Base-by-base conservation (phyloP, 257 asterid species). In the Paraleonurus japonicus region DNA sequence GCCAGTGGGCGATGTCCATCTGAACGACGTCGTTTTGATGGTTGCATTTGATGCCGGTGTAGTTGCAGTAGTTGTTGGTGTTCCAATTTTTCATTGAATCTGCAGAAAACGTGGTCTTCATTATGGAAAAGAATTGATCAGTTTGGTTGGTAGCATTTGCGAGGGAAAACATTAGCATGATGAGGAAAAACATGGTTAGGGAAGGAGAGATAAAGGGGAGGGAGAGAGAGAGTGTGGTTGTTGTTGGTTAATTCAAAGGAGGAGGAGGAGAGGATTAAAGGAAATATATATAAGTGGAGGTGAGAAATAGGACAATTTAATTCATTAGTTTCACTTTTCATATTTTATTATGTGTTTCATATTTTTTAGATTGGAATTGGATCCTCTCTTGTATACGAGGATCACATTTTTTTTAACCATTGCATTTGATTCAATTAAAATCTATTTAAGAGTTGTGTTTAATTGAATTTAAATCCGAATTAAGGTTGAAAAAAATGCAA, bases 1-100 rank as follows among this genome's bases (percentile, higher is more conserved):
- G 78, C 96, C 96, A 81, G 5, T 88, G 84, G 0, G 93, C 67
- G 75, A 95, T 63, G 70, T 92, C 90, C 37, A 95, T 5, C 15
- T 3, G 70, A 66, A 63, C 65, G 16, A 83, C 83, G 66, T 92
- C 79, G 24, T 85, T 53, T 5, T 79, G 81, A 15, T 23, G 72
- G 70, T 95, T 89, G 60, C 99, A 95, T n/a, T 81, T 77, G 22
- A 92, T 69, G 23, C 99, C 98, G 0, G 81, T 76, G 65, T 65
- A 83, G 70, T 80, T 86, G 78, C 98, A 95, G 62, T 76, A 61
- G 66, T 26, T 57, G 5, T 28, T 41, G 57, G n/a, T n/a, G 7
- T 75, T 76, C 99, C 97, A 91, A 43, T 33, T 75, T 15, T 82
- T 27, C 20, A 86, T 58, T 1, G 79, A 58, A 26, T 79, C 69